phyloP scores from a whole-genome alignment of 768 basidiomycete genomes.

The Cystobasidium onofrii region DNA sequence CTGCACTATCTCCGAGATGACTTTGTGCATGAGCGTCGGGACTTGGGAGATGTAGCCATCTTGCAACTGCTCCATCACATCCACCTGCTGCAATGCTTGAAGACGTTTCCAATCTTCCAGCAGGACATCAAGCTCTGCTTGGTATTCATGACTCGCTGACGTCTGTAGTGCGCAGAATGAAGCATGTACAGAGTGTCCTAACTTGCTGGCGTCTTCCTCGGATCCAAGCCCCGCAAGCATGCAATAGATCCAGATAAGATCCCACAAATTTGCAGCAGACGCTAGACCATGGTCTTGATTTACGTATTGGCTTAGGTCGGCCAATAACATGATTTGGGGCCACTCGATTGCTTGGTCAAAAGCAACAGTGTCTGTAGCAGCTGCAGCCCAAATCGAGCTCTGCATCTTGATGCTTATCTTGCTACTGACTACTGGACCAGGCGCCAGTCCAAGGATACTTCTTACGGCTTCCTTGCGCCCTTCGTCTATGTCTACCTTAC shows the following conservation, averaged over 20 bases:
- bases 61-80: neutral
- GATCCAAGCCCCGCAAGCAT: neutral
- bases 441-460: neutral
- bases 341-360: neutral
- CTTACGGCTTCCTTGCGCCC: neutral
- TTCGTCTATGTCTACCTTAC: neutral
- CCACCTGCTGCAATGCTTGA: neutral
- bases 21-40: neutral
- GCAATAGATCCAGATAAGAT: neutral
- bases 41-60: neutral
- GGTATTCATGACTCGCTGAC: neutral
- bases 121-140: neutral
- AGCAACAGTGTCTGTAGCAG: neutral
- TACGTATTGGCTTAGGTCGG: neutral
- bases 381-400: neutral
- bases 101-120: neutral
- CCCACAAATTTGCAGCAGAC: neutral
- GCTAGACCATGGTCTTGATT: neutral
- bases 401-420: neutral
- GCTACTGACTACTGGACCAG: neutral
- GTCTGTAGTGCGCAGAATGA: neutral
- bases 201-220: neutral
- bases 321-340: neutral
- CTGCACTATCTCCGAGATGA: neutral
- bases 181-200: neutral